Evolutionary conservation across 441 rosid species (phyloP).

Genomic region (Hura crepitans): DNA sequence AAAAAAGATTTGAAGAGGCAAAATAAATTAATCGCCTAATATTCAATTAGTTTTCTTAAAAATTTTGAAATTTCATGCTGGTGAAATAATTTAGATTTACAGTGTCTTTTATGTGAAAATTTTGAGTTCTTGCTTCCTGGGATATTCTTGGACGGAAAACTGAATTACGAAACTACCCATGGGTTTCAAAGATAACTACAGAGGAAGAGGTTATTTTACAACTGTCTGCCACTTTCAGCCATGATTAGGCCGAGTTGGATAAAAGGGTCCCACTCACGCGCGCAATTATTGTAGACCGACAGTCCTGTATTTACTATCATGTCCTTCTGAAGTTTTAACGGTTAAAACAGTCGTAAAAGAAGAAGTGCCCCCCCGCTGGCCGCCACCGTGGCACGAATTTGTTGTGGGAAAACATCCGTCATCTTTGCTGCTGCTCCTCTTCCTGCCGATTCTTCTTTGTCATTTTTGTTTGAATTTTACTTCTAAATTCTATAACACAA

Average conservation of each 20-base stretch:
- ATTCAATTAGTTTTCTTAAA: no score
- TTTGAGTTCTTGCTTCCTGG: background rate
- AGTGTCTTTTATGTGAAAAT: no score
- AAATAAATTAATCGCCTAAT: background rate
- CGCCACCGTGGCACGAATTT: no score
- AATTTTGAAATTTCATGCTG: no score
- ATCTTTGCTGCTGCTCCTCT: no score
- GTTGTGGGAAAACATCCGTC: no score
- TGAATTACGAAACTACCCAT: background rate
- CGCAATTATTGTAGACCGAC: conserved; percentile 25
- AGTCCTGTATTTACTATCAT: background rate
- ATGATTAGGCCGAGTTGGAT: conserved; percentile 18
- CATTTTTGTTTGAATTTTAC: no score
- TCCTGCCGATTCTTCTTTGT: no score
- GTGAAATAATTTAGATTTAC: no score
- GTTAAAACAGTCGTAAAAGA: background rate
- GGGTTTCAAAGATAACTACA: background rate
- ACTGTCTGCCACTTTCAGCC: conserved; percentile 24
- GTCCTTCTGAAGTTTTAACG: conserved; percentile 8
- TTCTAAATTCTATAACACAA: conserved; percentile 86
- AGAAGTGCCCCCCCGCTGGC: background rate
- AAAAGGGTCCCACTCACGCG: conserved; percentile 28
- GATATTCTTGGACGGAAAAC: background rate
- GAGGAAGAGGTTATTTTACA: conserved; percentile 11
- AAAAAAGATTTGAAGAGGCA: no score